These are phyloP conservation scores for Capsicum rhomboideum DNA, from an alignment of 257 asterid genomes.

Conservation along the genomic window DNA sequence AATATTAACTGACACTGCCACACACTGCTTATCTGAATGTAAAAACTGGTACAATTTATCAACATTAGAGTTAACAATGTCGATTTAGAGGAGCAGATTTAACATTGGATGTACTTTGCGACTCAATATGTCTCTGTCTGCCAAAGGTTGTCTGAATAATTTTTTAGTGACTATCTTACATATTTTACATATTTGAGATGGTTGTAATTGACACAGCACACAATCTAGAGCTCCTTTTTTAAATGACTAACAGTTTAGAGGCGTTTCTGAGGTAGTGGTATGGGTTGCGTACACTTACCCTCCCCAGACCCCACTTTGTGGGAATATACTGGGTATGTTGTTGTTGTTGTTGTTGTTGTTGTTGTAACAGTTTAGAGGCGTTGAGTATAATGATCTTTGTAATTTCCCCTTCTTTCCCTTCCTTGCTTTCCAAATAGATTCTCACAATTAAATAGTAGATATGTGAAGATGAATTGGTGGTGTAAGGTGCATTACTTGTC, in stretches of 20 bases:
- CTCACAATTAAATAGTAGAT: background rate
- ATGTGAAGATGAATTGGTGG: background rate
- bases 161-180: background rate
- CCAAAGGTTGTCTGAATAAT: background rate
- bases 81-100: background rate
- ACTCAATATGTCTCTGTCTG: background rate
- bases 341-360: too few species aligned
- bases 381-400: background rate
- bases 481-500: background rate
- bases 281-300: too few species aligned
- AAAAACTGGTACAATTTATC: background rate
- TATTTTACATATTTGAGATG: background rate
- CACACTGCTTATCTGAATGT: background rate
- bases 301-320: too few species aligned
- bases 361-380: background rate
- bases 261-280: too few species aligned
- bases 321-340: too few species aligned
- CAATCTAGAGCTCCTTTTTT: background rate
- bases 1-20: background rate
- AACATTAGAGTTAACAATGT: background rate
- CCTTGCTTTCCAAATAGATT: background rate
- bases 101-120: background rate
- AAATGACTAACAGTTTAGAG: too few species aligned
- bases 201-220: background rate
- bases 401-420: background rate